A percentile compares a stretch with the other conserved stretches of the same genome.
These are phyloP conservation scores for Solanum hybrid DNA, from an alignment of 305 asterid species.

Conservation along the genomic window DNA sequence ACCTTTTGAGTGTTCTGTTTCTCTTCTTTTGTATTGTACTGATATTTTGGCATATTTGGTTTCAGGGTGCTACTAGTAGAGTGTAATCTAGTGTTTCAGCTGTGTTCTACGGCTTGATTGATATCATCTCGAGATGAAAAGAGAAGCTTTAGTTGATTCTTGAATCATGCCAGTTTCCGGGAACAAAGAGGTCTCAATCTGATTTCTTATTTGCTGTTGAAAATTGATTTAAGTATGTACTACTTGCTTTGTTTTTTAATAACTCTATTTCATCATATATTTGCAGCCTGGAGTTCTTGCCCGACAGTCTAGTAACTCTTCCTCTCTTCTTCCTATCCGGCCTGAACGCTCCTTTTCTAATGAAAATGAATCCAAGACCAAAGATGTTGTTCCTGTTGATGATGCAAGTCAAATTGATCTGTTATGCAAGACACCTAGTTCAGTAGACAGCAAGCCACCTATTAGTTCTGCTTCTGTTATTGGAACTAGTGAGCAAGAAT, in stretches of 20 bases:
- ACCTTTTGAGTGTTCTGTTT: neutral
- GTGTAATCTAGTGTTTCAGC: neutral
- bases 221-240: neutral
- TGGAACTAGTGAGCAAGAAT: slow-evolving; percentile 12
- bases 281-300: slow-evolving; percentile 40
- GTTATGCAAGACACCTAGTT: slow-evolving; percentile 11
- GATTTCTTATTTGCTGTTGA: neutral
- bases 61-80: neutral
- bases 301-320: slow-evolving; percentile 36
- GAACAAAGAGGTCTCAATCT: slow-evolving; percentile 8
- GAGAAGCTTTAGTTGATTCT: neutral
- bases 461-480: slow-evolving; percentile 19
- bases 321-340: slow-evolving; percentile 52
- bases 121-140: neutral
- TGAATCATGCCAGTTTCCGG: slow-evolving; percentile 2
- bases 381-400: slow-evolving; percentile 21
- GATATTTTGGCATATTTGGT: neutral
- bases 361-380: slow-evolving; percentile 19
- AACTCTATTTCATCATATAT: slow-evolving; percentile 10
- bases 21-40: neutral
- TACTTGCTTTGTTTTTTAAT: neutral
- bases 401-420: slow-evolving; percentile 16
- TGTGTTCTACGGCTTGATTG: neutral
- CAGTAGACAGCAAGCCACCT: slow-evolving; percentile 14
- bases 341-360: slow-evolving; percentile 17